Percentiles rank a stretch among this genome's conserved stretches.
Conservation (phyloP, 495 filamentous ascomycete genomes). For the Tuber melanosporum region DNA sequence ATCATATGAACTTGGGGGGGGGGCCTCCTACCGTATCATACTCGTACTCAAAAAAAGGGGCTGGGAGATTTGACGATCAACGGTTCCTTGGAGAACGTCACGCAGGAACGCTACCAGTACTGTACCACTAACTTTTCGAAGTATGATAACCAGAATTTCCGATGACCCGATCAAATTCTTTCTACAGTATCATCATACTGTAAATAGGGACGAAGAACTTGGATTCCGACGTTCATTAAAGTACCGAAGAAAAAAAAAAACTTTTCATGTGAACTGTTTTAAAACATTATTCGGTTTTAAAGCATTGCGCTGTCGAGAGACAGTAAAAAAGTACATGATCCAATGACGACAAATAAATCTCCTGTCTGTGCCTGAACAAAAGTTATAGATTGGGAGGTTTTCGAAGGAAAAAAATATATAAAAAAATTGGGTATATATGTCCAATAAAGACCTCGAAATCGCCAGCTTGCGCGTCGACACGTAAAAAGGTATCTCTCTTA, state of each 20-base stretch:
- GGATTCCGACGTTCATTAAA: too few species aligned
- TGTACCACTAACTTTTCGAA: too few species aligned
- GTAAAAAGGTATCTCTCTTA: not conserved
- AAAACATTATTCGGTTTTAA: not conserved
- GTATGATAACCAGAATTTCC: not conserved
- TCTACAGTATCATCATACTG: too few species aligned
- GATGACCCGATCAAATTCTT: not conserved
- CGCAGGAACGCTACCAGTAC: not conserved
- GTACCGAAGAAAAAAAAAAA: too few species aligned
- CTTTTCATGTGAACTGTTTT: not conserved
- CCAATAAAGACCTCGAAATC: slow-evolving; percentile 7
- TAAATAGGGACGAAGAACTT: too few species aligned
- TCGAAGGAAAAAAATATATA: not conserved
- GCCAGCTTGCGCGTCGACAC: slow-evolving; percentile 2
- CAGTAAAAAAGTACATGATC: not conserved
- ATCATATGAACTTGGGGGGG: not conserved
- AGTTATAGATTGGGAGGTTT: not conserved
- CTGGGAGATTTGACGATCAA: not conserved
- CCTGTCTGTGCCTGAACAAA: not conserved
- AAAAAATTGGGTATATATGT: not conserved
- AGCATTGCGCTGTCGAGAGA: not conserved
- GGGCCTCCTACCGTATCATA: not conserved
- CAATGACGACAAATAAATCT: not conserved
- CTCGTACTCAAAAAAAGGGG: not conserved
- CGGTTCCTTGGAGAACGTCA: not conserved